Conservation (phyloP, 129 eudicot species). For the Deinandra increscens region DNA sequence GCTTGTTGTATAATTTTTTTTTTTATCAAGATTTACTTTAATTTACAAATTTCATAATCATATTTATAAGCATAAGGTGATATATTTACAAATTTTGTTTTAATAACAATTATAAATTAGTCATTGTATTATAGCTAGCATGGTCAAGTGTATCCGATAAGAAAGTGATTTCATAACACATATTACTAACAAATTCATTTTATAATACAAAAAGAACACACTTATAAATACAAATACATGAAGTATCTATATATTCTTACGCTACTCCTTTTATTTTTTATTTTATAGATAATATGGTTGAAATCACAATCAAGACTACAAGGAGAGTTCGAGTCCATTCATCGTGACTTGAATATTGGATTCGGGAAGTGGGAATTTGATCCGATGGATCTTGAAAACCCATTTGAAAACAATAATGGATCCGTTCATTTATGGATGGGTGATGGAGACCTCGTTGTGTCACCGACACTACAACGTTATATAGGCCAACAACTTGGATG, state of each 20-base stretch:
- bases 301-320: constrained; percentile 44
- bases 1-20: no score
- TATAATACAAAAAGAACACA: no score
- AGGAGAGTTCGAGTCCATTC: constrained; percentile 61
- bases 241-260: not conserved
- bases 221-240: not conserved
- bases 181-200: no score
- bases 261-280: not conserved
- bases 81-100: no score
- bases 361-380: constrained; percentile 82
- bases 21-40: no score
- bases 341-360: constrained; percentile 61
- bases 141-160: no score
- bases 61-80: no score
- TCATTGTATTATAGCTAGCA: no score
- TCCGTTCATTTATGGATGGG: constrained; percentile 72
- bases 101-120: no score
- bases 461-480: constrained; percentile 52
- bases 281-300: not conserved
- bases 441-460: constrained; percentile 55
- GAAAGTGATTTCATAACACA: no score
- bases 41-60: no score
- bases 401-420: constrained; percentile 45
- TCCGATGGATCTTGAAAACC: constrained; percentile 55
- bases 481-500: constrained; percentile 52